Base-by-base conservation (phyloP, 2,329 filamentous ascomycete genomes). In the Cladophialophora yegresii region DNA sequence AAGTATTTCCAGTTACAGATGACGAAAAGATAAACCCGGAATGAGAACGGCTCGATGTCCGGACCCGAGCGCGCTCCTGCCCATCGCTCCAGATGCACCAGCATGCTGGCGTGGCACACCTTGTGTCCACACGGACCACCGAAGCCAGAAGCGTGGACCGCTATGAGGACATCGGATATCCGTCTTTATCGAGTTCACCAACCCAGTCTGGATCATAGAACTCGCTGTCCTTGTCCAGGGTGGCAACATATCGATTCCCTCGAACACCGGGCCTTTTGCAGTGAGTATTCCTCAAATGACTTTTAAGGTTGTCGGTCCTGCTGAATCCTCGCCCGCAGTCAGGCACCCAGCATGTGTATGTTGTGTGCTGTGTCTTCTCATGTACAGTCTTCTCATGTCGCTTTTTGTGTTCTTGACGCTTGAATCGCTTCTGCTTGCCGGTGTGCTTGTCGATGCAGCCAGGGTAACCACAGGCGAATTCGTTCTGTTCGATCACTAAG, bases 331-430 rank as follows among this genome's bases (percentile, higher is more conserved):
- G 73, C 54, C 77, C 74, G 64, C 78, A 80, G 9, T 75, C 77
- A 1, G 77, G 76, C 16, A 70, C 68, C 78, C 78, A 80, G 65
- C 78, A 80, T 8, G 76, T 73, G 70, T 79, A 77, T 3, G 75
- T 75, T n/a, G 36, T 43, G 36, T 43, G 36, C 16, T 54, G 54
- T 5, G 49, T 32, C 56, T 79, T 76, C 63, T 78, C 76, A 33
- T 78, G 79, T 61, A 82, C 80, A 16, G 76, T 81, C 71, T 77
- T 79, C 73, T 79, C 77, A 68, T 83, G 81, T 10, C 81, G 73
- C 72, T 81, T 81, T 20, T 82, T 72, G 62, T 82, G 81, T 66
- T 83, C 81, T 64, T 80, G 78, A 54, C 81, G 72, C 72, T 80
- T 79, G 71, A 83, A 83, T 4, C 76, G 76, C 7, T 77, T 77